A percentile compares a stretch with the other conserved stretches of the same genome.
Evolutionary conservation across 2,329 filamentous ascomycete species (phyloP).

Genomic region (Herpotrichia juniperi): DNA sequence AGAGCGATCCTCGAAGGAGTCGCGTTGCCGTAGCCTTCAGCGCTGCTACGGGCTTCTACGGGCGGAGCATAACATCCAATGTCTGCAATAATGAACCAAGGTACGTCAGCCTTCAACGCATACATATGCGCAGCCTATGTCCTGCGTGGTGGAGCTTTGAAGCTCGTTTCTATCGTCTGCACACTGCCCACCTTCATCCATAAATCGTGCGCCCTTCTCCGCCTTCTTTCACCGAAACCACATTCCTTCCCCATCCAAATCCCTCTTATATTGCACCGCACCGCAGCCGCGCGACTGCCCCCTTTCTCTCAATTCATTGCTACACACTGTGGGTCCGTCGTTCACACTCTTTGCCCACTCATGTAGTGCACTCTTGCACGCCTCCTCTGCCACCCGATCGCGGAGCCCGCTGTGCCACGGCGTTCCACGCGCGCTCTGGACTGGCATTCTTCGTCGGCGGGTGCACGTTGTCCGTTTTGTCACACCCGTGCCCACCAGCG

Average conservation of each 20-base stretch:
- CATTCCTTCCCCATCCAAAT: constrained; percentile 34
- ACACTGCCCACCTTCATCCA: constrained; percentile 29
- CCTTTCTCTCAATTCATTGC: constrained; percentile 29
- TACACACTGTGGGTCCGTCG: constrained; percentile 36
- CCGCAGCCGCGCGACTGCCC: constrained; percentile 27
- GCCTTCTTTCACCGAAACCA: constrained; percentile 41
- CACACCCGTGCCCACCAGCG: constrained; percentile 40
- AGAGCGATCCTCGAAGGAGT: constrained; percentile 16
- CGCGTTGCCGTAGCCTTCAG: constrained; percentile 18
- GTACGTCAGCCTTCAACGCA: constrained; percentile 44
- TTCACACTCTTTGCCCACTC: constrained; percentile 28
- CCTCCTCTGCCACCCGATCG: constrained; percentile 39
- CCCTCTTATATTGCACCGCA: constrained; percentile 36
- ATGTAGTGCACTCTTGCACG: constrained; percentile 45
- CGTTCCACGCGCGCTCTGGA: constrained; percentile 34
- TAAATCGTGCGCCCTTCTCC: constrained; percentile 43
- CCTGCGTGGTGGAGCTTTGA: constrained; percentile 30
- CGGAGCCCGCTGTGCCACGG: constrained; percentile 43
- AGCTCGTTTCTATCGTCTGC: constrained; percentile 27
- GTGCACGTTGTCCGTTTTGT: constrained; percentile 49
- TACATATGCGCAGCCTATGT: constrained; percentile 26
- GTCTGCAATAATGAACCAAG: constrained; percentile 44
- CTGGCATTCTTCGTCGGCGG: constrained; percentile 27
- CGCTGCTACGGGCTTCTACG: constrained; percentile 10
- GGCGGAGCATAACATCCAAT: constrained; percentile 21